phyloP scores from a whole-genome alignment of 2,329 filamentous ascomycete genomes.

The Colletotrichum liriopes region DNA sequence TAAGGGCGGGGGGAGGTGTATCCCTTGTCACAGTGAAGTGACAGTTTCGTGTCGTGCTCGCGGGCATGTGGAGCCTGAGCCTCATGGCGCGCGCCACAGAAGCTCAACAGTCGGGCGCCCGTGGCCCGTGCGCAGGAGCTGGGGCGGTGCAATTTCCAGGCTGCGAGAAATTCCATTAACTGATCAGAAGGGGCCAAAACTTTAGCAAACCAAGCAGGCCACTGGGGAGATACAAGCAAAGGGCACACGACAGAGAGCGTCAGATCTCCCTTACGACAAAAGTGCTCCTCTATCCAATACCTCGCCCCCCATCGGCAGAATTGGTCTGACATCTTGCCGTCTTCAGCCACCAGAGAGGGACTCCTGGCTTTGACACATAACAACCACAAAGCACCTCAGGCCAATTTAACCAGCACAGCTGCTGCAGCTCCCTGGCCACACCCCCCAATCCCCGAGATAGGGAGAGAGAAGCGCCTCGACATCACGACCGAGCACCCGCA shows the following conservation, averaged over 20 bases:
- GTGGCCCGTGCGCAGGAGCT: slow-evolving; percentile 35
- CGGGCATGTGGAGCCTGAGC: slow-evolving; percentile 17
- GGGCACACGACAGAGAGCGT: slow-evolving; percentile 36
- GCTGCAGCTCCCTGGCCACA: slow-evolving; percentile 33
- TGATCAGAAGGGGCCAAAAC: slow-evolving; percentile 33
- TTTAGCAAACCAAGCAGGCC: slow-evolving; percentile 34
- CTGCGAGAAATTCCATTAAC: slow-evolving; percentile 43
- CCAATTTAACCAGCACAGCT: slow-evolving; percentile 16
- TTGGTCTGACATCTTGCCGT: slow-evolving; percentile 22
- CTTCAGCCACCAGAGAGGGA: slow-evolving; percentile 15
- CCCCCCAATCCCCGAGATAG: slow-evolving; percentile 40
- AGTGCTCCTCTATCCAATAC: slow-evolving; percentile 9
- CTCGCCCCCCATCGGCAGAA: slow-evolving; percentile 29
- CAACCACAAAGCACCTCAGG: slow-evolving; percentile 18
- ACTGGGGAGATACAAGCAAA: slow-evolving; percentile 38
- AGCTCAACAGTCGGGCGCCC: not conserved
- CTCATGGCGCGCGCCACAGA: slow-evolving; percentile 30
- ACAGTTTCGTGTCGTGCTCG: slow-evolving; percentile 10
- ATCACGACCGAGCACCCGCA: slow-evolving; percentile 35
- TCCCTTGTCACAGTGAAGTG: slow-evolving; percentile 13
- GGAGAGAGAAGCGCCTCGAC: slow-evolving; percentile 36
- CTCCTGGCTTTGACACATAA: slow-evolving; percentile 19
- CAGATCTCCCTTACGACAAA: slow-evolving; percentile 22
- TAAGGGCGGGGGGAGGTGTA: slow-evolving; percentile 23
- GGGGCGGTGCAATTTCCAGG: slow-evolving; percentile 40